Base-by-base conservation (phyloP, 441 rosid genomes). In the Populus tomentosa region DNA sequence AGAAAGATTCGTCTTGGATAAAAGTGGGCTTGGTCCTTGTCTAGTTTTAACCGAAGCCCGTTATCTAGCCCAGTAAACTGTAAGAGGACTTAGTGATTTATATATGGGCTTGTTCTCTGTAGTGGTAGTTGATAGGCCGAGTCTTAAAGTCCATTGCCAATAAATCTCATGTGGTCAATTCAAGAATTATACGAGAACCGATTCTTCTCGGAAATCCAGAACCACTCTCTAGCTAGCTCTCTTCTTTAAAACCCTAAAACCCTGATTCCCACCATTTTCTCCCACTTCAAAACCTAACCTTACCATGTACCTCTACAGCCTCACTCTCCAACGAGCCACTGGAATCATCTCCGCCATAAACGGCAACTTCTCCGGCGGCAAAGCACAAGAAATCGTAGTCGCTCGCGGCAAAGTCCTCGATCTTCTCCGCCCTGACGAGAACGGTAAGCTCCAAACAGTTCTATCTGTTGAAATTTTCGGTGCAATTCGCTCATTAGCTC, bases 351-450 rank as follows among this genome's bases (percentile, higher is more conserved):
- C 86, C 82, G 97, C 99, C 24, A 89, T 92, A 66, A 95, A 92
- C 42, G 98, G 97, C 40, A 92, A 87, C 87, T 94, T 95, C 90
- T 89, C 98, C 79, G 98, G 98, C 77, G 93, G 93, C 35, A 95
- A 92, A 82, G 35, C 84, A 59, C 98, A 93, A 70, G 99, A 95
- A 83, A 92, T 95, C 64, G 97, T 88, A 28, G 95, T 95, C 23
- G 99, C 99, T 26, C 97, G 97, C n/a, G 98, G 99, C 8, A 94
- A 95, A 84, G 86, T 94, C 36, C 92, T 95, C 50, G 98, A 94
- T 71, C 98, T 95, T 62, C 94, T 94, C 68, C 97, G 97, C 9
- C 94, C 97, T n/a, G 99, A 95, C 78, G 94, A 88, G 67, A 88
- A 83, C 73, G 98, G 97, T 70, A 96, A 94, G 88, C 87, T 96